Evolutionary conservation across 441 rosid genomes (phyloP), one percentile per base, ranked within the genome.

Genomic region (Gossypium davidsonii): DNA sequence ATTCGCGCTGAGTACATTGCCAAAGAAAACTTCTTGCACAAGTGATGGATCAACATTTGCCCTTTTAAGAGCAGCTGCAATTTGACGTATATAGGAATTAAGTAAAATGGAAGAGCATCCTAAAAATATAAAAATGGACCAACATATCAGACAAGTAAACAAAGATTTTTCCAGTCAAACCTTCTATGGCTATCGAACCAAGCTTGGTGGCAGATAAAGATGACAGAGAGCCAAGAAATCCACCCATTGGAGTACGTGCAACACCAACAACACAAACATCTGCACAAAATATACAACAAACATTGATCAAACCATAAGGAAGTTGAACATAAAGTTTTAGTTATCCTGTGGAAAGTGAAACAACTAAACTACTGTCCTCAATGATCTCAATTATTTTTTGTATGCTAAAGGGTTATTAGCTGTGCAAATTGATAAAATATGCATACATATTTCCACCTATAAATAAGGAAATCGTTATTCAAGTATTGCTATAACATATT

Each of bases 221-320:
- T 28, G 97, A 92, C 21, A 94, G 82, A 69, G 90, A 75, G 31
- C 98, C 98, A 34, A 94, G 94, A 76, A 94, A 91, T 60, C 89
- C 97, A 75, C 98, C 98, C 93, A 94, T 86, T 0, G 97, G 98
- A 0, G 98, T 94, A 6, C 94, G 93, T n/a, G 98, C 97, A 79
- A 89, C 95, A 75, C 99, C 99, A 15, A 93, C 97, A 52, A 94
- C 79, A 81, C 97, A 92, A 74, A 94, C 98, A 89, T 92, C 98
- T 92, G 80, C 23, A 28, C 11, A 73, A 63, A 53, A 70, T 12
- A 72, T 72, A 81, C 58, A 67, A 71, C 3, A 46, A 58, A 21
- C 31, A 18, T 63, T 74, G 15, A 60, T 71, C 7, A 66, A 67
- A 51, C 31, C n/a, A 52, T 23, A 62, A 76, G 23, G 39, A 21